Evolutionary conservation across 345 rosid species (phyloP), one percentile per base, ranked within the genome.

Genomic region (Ricinus communis): DNA sequence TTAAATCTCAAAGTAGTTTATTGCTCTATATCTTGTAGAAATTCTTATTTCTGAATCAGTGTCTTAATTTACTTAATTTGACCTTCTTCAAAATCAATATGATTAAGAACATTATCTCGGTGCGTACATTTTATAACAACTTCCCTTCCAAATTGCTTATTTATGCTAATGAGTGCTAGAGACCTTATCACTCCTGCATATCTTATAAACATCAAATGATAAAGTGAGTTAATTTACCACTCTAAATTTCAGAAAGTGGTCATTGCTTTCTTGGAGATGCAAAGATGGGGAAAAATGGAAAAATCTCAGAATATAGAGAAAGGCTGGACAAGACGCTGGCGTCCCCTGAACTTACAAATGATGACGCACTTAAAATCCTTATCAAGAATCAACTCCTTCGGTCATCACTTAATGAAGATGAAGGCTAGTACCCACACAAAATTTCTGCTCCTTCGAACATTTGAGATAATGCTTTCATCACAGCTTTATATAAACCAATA

Each of bases 311-410:
- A 53, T 91, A 89, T 69, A 82, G 99, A 83, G 89, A 85, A 77
- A 86, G 87, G 80, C 79, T 95, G 62, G 91, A 95, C 73, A 79
- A 80, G 75, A 85, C 98, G 6, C 80, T 95, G 69, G 81, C 91
- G 0, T 93, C 88, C 65, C 83, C 90, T 60, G 91, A 88, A 36
- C 76, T 96, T 75, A 84, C 83, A 46, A 72, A 84, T 82, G 46
- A 73, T 27, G 88, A 85, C 41, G 75, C 78, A 11, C 83, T 96
- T 62, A 85, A 78, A 75, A 72, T 75, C 62, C 87, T 89, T n/a
- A 60, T 96, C 53, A 82, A 73, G 72, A 80, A 85, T 70, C 98
- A 93, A 69, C 87, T 90, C 74, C 60, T 65, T 9, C 65, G 41
- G 52, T 80, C 87, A 30, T 83, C 91, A 18, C 61, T 58, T 7